Conservation (phyloP, 148 eudicot genomes). For the Bassia scoparia region DNA sequence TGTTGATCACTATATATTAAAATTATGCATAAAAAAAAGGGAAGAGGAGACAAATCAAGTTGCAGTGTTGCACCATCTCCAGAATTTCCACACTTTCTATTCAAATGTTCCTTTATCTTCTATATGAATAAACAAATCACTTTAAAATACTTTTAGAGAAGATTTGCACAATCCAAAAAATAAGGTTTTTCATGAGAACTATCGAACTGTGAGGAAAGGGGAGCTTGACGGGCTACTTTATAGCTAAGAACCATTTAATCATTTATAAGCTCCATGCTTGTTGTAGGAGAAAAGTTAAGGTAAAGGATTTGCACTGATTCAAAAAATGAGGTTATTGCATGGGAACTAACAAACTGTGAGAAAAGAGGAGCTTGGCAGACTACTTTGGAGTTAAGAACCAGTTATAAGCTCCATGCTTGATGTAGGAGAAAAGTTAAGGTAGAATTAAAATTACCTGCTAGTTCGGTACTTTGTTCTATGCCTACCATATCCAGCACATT, state of each 20-base stretch:
- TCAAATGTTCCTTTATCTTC: no score
- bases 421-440: neutral
- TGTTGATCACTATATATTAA: no score
- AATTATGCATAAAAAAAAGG: no score
- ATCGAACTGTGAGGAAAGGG: neutral
- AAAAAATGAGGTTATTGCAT: neutral
- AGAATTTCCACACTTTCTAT: no score
- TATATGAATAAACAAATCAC: no score
- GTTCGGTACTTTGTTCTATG: conserved; percentile 77
- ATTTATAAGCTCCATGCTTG: neutral
- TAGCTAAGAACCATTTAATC: neutral
- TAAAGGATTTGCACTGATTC: neutral
- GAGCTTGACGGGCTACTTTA: neutral
- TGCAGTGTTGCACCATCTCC: no score
- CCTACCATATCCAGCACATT: conserved; percentile 97
- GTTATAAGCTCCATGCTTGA: neutral
- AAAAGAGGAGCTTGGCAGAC: neutral
- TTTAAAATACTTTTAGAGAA: no score
- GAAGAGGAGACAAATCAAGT: neutral
- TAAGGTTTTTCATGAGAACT: neutral
- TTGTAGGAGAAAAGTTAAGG: neutral
- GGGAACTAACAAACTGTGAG: neutral
- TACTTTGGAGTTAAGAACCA: neutral
- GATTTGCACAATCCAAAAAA: neutral
- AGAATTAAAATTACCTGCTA: conserved; percentile 50